Conservation (phyloP, 306 rosid species). For the Heteromeles arbutifolia region DNA sequence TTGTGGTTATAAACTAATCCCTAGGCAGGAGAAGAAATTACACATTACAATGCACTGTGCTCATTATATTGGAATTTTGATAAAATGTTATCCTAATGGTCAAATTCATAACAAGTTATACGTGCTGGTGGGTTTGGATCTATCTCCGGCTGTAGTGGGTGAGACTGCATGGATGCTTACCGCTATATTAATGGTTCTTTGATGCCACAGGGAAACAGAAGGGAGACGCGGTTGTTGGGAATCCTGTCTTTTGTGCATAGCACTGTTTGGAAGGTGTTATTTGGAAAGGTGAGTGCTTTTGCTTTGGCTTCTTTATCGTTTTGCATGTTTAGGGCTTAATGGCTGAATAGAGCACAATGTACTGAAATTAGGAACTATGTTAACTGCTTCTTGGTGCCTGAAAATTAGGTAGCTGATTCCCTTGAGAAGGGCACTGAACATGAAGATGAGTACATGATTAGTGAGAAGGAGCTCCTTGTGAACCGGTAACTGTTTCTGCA, state of each 20-base stretch:
- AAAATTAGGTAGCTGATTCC: constrained; percentile 84
- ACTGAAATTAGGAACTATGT: constrained; percentile 4
- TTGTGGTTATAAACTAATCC: not conserved
- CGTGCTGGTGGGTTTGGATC: not conserved
- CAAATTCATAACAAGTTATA: not conserved
- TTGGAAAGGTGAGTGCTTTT: constrained; percentile 69
- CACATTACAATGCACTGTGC: not conserved
- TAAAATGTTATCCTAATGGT: not conserved
- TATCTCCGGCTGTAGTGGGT: not conserved
- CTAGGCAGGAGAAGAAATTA: not conserved
- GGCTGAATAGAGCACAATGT: not conserved
- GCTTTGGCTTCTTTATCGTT: not conserved
- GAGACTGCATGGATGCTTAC: constrained; percentile 1
- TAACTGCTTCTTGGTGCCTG: constrained; percentile 12
- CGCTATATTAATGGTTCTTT: constrained; percentile 17
- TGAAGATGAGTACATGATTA: constrained; percentile 98
- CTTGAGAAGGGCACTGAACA: constrained; percentile 99
- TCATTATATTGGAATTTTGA: not conserved
- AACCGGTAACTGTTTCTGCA: constrained; percentile 51
- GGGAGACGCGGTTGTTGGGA: constrained; percentile 86
- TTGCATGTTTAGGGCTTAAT: not conserved
- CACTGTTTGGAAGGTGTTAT: constrained; percentile 96
- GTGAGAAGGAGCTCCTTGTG: constrained; percentile 97
- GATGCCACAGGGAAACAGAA: constrained; percentile 76
- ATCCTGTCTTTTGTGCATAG: constrained; percentile 94